Evolutionary conservation across 805 yeast genomes (phyloP).

Genomic region (Sugiyamaella chiloensis): DNA sequence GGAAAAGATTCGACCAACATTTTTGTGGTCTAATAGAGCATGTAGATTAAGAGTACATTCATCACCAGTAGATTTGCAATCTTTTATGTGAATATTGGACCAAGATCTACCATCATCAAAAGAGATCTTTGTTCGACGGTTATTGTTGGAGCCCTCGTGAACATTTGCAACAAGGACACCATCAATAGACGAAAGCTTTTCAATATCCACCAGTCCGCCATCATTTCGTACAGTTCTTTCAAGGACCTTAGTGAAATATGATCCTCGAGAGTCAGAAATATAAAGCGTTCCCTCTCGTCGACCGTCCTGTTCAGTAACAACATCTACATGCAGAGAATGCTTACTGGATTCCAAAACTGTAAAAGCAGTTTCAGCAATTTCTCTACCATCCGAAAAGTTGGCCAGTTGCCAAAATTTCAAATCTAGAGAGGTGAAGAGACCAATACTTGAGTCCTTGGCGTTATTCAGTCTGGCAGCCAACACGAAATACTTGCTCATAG

Average conservation of each 20-base stretch:
- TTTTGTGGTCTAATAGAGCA: slow-evolving; percentile 36
- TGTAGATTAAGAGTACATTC: slow-evolving; percentile 36
- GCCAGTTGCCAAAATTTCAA: slow-evolving; percentile 35
- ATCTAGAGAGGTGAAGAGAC: slow-evolving; percentile 30
- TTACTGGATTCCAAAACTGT: slow-evolving; percentile 39
- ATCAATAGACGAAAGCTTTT: slow-evolving; percentile 50
- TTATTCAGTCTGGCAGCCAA: slow-evolving; percentile 32
- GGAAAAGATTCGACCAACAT: slow-evolving; percentile 31
- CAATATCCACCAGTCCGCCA: slow-evolving; percentile 40
- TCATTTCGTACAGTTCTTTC: slow-evolving; percentile 31
- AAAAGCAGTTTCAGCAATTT: slow-evolving; percentile 26
- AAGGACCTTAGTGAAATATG: slow-evolving; percentile 45
- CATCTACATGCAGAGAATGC: slow-evolving; percentile 42
- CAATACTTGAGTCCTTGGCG: neutral
- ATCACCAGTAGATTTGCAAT: slow-evolving; percentile 14
- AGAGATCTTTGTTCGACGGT: slow-evolving; percentile 36
- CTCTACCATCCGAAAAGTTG: slow-evolving; percentile 30
- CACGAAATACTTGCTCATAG: slow-evolving; percentile 35
- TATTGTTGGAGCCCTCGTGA: slow-evolving; percentile 21
- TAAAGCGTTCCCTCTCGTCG: slow-evolving; percentile 33
- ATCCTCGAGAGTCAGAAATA: slow-evolving; percentile 50
- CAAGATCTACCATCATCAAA: slow-evolving; percentile 40
- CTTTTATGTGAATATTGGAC: slow-evolving; percentile 30
- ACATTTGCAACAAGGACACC: slow-evolving; percentile 59
- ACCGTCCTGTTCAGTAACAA: slow-evolving; percentile 21